A percentile compares a stretch with the other conserved stretches of the same genome.
These are phyloP conservation scores for Hippophae tibetana DNA, from an alignment of 306 rosid species.

Conservation along the genomic window DNA sequence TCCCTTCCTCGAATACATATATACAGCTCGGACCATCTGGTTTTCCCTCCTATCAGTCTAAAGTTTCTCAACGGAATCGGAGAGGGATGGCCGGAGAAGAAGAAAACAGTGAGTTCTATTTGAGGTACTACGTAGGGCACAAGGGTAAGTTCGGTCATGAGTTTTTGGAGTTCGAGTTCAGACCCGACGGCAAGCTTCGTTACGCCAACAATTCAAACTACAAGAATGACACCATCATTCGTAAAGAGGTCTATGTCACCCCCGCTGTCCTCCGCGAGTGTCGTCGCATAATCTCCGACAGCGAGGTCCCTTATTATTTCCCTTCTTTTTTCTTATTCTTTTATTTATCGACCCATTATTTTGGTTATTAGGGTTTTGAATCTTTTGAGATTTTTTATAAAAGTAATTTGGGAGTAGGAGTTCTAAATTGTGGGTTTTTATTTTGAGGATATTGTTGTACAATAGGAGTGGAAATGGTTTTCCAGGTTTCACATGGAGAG, in stretches of 20 bases:
- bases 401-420: no score
- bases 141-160: slow-evolving; percentile 93
- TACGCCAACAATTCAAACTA: slow-evolving; percentile 97
- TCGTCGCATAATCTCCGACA: slow-evolving; percentile 75
- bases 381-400: background rate
- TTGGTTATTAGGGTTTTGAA: slow-evolving; percentile 3
- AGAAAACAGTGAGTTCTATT: slow-evolving; percentile 63
- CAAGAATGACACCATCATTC: slow-evolving; percentile 96
- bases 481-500: no score
- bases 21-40: no score
- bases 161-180: slow-evolving; percentile 87
- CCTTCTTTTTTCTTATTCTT: background rate
- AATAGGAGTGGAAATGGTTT: no score
- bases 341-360: background rate
- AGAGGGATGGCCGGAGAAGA: slow-evolving; percentile 48
- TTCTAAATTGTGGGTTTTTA: no score
- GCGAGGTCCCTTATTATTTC: slow-evolving; percentile 46
- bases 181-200: slow-evolving; percentile 87
- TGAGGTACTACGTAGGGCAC: slow-evolving; percentile 84
- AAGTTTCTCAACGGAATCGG: no score
- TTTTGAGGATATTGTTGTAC: no score
- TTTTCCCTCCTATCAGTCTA: no score
- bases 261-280: slow-evolving; percentile 90
- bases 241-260: slow-evolving; percentile 89
- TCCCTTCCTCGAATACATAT: no score